These are phyloP conservation scores for Acer negundo DNA, from an alignment of 345 rosid species.

Conservation along the genomic window DNA sequence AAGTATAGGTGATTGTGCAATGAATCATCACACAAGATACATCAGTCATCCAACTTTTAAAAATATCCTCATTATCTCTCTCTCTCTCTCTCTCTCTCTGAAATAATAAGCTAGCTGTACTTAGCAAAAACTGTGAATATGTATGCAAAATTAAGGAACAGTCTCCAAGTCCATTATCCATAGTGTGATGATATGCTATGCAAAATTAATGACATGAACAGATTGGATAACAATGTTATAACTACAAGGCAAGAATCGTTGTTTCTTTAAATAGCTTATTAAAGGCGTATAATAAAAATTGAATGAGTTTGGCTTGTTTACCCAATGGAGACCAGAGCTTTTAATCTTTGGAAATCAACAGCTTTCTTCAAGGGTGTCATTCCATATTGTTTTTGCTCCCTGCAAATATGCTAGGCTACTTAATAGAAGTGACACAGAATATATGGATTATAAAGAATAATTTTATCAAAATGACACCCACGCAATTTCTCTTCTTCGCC, in stretches of 20 bases:
- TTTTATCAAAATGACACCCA: constrained; percentile 23
- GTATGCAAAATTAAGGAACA: background rate
- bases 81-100: background rate
- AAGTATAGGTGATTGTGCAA: background rate
- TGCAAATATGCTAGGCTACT: constrained; percentile 32
- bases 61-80: background rate
- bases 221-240: too few species aligned
- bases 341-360: constrained; percentile 70
- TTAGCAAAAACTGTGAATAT: background rate
- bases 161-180: background rate
- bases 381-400: constrained; percentile 90
- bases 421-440: constrained; percentile 9
- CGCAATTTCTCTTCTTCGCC: constrained; percentile 60
- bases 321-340: constrained; percentile 71
- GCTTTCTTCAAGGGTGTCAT: constrained; percentile 78
- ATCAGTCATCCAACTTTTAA: background rate
- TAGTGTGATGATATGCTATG: background rate
- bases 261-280: background rate
- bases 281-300: background rate
- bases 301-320: constrained; percentile 32
- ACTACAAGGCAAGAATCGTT: background rate
- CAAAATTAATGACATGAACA: background rate
- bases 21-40: background rate
- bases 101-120: background rate
- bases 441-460: background rate